phyloP scores from a whole-genome alignment of 176 grass and related monocot genomes.

The Oryza coarctata region DNA sequence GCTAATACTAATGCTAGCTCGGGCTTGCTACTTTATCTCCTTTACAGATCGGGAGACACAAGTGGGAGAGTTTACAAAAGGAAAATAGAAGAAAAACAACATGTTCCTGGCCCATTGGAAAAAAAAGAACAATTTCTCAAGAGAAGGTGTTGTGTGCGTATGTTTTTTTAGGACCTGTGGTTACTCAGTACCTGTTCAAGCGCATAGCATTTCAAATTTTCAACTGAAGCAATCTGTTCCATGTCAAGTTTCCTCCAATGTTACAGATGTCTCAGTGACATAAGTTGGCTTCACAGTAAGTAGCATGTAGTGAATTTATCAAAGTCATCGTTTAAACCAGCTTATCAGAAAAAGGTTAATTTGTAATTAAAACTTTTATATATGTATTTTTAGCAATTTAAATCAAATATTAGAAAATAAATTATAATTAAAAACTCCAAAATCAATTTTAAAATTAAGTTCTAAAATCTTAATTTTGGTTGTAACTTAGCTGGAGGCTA shows the following conservation, averaged over 20 bases:
- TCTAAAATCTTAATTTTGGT: too few relatives aligned
- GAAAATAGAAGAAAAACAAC: not conserved
- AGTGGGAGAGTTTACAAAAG: not conserved
- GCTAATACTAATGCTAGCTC: not conserved
- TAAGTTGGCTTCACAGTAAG: too few relatives aligned
- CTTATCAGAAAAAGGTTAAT: too few relatives aligned
- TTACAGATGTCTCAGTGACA: not conserved
- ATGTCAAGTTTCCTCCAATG: not conserved
- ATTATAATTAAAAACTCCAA: too few relatives aligned
- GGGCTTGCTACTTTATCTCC: not conserved
- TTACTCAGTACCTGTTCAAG: too few relatives aligned
- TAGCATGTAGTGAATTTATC: not conserved
- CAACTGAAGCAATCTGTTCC: not conserved
- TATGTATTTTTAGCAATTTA: too few relatives aligned
- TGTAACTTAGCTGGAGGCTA: too few relatives aligned
- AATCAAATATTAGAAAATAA: too few relatives aligned
- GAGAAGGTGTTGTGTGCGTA: not conserved
- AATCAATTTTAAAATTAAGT: too few relatives aligned
- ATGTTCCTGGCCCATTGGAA: not conserved
- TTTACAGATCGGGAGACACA: slow-evolving; percentile 2
- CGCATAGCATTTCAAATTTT: not conserved
- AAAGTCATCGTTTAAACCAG: too few relatives aligned
- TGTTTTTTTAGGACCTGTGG: not conserved
- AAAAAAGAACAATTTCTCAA: not conserved
- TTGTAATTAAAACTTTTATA: too few relatives aligned